These are phyloP conservation scores for Scheffersomyces insectosa DNA, from an alignment of 1,139 yeast genomes.

Conservation along the genomic window DNA sequence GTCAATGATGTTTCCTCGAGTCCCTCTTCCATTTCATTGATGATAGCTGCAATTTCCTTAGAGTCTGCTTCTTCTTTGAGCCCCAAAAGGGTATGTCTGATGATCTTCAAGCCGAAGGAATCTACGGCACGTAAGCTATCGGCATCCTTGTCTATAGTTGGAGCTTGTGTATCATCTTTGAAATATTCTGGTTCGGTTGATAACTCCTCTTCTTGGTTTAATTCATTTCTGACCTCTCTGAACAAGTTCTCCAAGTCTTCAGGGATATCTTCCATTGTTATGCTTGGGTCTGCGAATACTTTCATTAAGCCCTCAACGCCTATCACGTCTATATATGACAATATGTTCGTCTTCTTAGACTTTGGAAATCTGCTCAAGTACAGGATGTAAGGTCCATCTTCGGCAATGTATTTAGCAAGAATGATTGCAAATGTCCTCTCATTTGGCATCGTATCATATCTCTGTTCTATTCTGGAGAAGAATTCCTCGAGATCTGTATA, in stretches of 20 bases:
- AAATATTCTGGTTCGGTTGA: conserved; percentile 27
- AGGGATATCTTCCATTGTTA: conserved; percentile 35
- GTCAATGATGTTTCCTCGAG: conserved; percentile 7
- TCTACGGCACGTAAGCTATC: conserved; percentile 66
- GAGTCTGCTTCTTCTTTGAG: conserved; percentile 36
- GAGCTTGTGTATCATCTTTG: conserved; percentile 24
- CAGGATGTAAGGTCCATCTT: conserved; percentile 11
- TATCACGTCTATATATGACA: conserved; percentile 67
- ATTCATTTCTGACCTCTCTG: conserved; percentile 23
- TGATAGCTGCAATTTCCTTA: conserved; percentile 31
- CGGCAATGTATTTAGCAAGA: conserved; percentile 13
- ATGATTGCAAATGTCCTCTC: conserved; percentile 49
- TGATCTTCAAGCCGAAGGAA: conserved; percentile 76
- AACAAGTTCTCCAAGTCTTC: conserved; percentile 32
- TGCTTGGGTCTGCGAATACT: conserved; percentile 26
- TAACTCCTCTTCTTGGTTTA: conserved; percentile 13
- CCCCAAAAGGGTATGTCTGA: conserved; percentile 77
- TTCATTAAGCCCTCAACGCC: conserved; percentile 61
- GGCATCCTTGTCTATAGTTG: conserved; percentile 51
- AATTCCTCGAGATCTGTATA: conserved; percentile 28
- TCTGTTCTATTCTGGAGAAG: conserved; percentile 17
- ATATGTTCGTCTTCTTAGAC: conserved; percentile 34
- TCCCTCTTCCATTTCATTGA: conserved; percentile 33
- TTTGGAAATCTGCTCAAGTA: conserved; percentile 19
- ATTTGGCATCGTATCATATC: conserved; percentile 21